Conservation (phyloP, 176 grass and related monocot genomes). For the Triticum urartu region DNA sequence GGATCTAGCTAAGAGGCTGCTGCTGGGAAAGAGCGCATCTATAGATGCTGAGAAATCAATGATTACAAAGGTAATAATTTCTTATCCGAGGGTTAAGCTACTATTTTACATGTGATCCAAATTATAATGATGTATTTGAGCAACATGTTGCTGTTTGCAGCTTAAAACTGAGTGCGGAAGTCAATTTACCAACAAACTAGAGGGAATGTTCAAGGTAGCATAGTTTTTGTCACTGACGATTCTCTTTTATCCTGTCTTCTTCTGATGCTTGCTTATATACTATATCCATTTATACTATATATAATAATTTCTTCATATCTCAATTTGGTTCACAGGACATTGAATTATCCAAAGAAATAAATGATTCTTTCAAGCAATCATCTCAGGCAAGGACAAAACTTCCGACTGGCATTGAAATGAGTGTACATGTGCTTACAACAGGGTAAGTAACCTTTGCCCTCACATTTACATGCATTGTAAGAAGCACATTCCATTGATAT, state of each 20-base stretch:
- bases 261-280: not conserved
- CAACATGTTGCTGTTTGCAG: conserved; percentile 51
- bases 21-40: conserved; percentile 96
- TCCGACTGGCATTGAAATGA: conserved; percentile 98
- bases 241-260: conserved; percentile 9
- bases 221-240: conserved; percentile 11
- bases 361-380: conserved; percentile 99
- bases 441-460: conserved; percentile 49
- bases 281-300: not conserved
- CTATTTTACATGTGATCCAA: conserved; percentile 16
- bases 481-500: not conserved
- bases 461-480: not conserved
- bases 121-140: conserved; percentile 19
- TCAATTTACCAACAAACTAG: conserved; percentile 99
- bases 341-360: conserved; percentile 99
- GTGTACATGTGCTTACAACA: conserved; percentile 97
- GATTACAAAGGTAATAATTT: conserved; percentile 88
- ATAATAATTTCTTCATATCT: conserved; percentile 9
- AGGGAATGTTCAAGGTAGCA: conserved; percentile 99
- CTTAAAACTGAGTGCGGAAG: conserved; percentile 99
- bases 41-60: conserved; percentile 99
- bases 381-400: conserved; percentile 97
- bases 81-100: not conserved
- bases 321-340: conserved; percentile 60
- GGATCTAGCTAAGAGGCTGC: conserved; percentile 96